Percentiles rank a stretch among this genome's conserved stretches.
phyloP scores from a whole-genome alignment of 345 rosid species.

The Mallotus nudiflorus region DNA sequence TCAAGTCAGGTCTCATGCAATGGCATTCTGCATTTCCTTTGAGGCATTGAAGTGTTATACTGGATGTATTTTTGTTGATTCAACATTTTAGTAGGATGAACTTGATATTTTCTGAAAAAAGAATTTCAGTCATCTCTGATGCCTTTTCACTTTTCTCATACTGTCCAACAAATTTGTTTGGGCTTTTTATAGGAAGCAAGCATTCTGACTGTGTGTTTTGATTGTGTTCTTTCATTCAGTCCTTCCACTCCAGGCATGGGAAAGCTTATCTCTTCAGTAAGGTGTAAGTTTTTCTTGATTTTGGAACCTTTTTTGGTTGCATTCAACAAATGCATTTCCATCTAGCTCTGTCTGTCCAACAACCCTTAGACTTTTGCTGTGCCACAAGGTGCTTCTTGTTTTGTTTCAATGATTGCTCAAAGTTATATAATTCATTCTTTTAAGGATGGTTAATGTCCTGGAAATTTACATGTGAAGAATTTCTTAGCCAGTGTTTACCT shows the following conservation, averaged over 20 bases:
- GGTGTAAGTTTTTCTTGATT: conserved; percentile 80
- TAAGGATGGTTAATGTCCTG: no score
- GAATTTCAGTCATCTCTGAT: background rate
- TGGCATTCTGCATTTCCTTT: background rate
- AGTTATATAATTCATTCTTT: background rate
- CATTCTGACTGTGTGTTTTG: conserved; percentile 38
- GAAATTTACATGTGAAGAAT: background rate
- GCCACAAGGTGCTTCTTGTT: conserved; percentile 10
- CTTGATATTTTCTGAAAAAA: background rate
- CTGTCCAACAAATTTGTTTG: conserved; percentile 12
- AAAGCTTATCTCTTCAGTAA: conserved; percentile 94
- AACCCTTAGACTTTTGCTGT: background rate
- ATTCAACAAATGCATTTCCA: background rate
- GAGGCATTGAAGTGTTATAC: background rate
- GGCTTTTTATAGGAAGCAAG: conserved; percentile 20
- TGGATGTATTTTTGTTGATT: background rate
- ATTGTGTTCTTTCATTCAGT: conserved; percentile 53
- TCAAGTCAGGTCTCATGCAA: background rate
- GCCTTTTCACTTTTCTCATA: conserved; percentile 11
- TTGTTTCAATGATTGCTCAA: background rate
- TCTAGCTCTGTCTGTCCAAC: background rate
- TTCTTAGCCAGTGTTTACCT: background rate
- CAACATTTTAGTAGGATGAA: background rate
- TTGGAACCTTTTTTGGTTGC: conserved; percentile 20
- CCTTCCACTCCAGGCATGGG: conserved; percentile 90